phyloP scores from a whole-genome alignment of 169 alveolate genomes.

The Plasmodium chabaudi region DNA sequence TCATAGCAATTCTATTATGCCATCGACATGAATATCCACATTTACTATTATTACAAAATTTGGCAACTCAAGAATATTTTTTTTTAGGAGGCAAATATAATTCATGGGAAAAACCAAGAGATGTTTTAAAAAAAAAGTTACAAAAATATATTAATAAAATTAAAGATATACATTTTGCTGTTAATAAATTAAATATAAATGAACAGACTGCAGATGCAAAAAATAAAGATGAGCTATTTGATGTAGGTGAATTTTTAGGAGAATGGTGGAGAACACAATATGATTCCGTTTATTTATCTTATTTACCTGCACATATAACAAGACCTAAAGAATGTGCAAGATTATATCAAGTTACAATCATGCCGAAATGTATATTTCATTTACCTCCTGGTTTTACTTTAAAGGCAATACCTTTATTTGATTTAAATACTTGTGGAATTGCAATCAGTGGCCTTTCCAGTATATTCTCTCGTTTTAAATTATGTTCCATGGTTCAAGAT shows the following conservation, averaged over 20 bases:
- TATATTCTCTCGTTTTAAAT: constrained; percentile 46
- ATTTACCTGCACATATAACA: constrained; percentile 82
- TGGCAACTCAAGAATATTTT: constrained; percentile 71
- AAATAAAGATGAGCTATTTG: constrained; percentile 70
- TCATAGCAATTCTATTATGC: constrained; percentile 81
- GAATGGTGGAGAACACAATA: constrained; percentile 84
- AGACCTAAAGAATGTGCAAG: constrained; percentile 79
- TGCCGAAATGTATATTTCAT: constrained; percentile 46
- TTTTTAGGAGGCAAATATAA: constrained; percentile 83
- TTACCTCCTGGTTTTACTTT: constrained; percentile 72
- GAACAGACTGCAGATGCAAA: background rate
- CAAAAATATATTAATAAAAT: constrained; percentile 77
- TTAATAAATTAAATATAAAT: constrained; percentile 11
- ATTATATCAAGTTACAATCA: constrained; percentile 41
- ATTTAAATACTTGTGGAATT: constrained; percentile 32
- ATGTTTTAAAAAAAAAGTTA: constrained; percentile 77
- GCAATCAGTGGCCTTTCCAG: constrained; percentile 55
- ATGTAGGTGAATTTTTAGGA: constrained; percentile 83
- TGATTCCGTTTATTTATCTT: constrained; percentile 80
- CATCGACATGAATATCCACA: constrained; percentile 83
- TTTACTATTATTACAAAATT: constrained; percentile 68
- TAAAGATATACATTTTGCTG: constrained; percentile 44
- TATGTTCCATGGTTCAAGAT: constrained; percentile 55
- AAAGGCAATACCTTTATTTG: constrained; percentile 65
- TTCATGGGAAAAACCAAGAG: constrained; percentile 80